Conservation (phyloP, 345 rosid species). For the Murraya koenigii region DNA sequence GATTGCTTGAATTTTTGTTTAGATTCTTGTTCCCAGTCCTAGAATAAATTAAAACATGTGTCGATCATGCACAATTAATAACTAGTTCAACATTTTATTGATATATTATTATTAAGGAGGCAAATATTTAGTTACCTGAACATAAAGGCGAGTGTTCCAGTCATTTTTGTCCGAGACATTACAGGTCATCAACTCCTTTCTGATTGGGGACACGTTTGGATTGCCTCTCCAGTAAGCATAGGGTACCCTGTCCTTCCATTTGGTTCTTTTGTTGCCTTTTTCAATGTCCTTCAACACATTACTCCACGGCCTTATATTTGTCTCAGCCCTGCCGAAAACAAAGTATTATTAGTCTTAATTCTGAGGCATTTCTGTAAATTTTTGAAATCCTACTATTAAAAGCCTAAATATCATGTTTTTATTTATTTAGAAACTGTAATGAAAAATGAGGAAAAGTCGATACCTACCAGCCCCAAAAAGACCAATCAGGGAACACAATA, state of each 20-base stretch:
- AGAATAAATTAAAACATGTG: background rate
- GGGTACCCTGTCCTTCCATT: constrained; percentile 50
- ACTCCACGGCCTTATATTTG: constrained; percentile 33
- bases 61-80: too few species aligned
- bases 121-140: constrained; percentile 16
- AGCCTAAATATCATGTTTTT: too few species aligned
- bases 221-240: constrained; percentile 69
- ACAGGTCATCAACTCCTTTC: constrained; percentile 34
- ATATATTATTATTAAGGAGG: too few species aligned
- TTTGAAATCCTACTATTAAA: too few species aligned
- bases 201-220: constrained; percentile 30
- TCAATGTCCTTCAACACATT: constrained; percentile 26
- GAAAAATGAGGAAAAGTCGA: too few species aligned
- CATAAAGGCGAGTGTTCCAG: constrained; percentile 30
- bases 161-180: constrained; percentile 28
- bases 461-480: constrained; percentile 85
- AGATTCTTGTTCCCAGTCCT: constrained; percentile 52
- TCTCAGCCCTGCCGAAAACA: constrained; percentile 32
- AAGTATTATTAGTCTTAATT: too few species aligned
- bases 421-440: too few species aligned
- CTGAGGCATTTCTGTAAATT: too few species aligned
- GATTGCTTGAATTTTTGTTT: constrained; percentile 47
- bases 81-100: too few species aligned
- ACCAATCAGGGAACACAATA: constrained; percentile 78
- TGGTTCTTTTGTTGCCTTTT: constrained; percentile 29